Evolutionary conservation across 495 filamentous ascomycete species (phyloP).

Genomic region (Chaetomium tenue): DNA sequence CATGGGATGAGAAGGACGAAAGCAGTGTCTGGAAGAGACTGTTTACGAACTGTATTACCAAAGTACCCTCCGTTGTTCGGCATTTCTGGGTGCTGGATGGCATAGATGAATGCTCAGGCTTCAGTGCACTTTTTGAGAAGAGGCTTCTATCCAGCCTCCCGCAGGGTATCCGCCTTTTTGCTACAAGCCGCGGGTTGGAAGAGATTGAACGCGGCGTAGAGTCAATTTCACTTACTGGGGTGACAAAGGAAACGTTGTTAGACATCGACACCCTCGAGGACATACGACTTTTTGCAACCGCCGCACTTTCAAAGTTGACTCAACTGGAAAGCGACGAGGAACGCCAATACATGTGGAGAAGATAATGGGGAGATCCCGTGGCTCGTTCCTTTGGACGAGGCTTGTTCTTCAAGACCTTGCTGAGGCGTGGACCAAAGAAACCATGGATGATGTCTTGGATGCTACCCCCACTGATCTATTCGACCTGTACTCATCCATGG

Average conservation of each 20-base stretch:
- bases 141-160: conserved; percentile 19
- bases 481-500: conserved; percentile 32
- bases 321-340: conserved; percentile 21
- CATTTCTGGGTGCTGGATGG: conserved; percentile 36
- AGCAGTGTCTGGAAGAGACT: conserved; percentile 27
- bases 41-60: conserved; percentile 26
- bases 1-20: conserved; percentile 27
- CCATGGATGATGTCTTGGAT: conserved; percentile 30
- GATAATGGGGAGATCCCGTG: conserved; percentile 35
- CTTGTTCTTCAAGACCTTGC: conserved; percentile 37
- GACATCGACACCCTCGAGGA: conserved; percentile 31
- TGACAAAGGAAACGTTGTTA: conserved; percentile 13
- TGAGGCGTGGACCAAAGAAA: conserved; percentile 31
- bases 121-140: conserved; percentile 22
- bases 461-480: conserved; percentile 30
- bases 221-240: conserved; percentile 18
- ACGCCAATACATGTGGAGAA: conserved; percentile 30
- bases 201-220: conserved; percentile 28
- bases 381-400: conserved; percentile 39
- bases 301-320: conserved; percentile 25
- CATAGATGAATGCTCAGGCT: conserved; percentile 28
- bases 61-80: conserved; percentile 11
- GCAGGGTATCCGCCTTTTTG: conserved; percentile 24
- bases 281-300: conserved; percentile 30
- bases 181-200: conserved; percentile 27